Base-by-base conservation (phyloP, 1,284 basidiomycete genomes). In the Rhodofomes roseus region DNA sequence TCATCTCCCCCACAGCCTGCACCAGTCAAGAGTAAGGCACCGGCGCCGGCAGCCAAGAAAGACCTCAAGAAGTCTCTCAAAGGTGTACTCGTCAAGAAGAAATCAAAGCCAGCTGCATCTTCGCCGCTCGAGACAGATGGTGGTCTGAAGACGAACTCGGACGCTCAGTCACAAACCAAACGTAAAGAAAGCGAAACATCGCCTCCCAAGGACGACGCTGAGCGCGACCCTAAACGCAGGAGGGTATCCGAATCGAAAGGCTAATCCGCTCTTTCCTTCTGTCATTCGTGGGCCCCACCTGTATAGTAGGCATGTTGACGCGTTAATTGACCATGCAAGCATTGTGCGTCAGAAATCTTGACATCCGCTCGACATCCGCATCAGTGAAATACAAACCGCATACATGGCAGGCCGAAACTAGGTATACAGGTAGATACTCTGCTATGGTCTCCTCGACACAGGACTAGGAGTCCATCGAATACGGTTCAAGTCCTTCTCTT, bases 31-130 rank as follows among this genome's bases (percentile, higher is more conserved):
- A 62, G 65, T 29, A 79, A 72, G 73, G 59, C 71, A 72, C 27
- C 65, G 73, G 34, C 69, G 20, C 57, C 69, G n/a, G 55, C 68
- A 31, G 63, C 64, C 29, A 80, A 81, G 71, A 90, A 84, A 69
- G 83, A 87, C 41, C 63, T 68, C 23, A 89, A 89, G 71, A 84
- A 81, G 64, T 70, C 78, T 7, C 75, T 92, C 46, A 92, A 90
- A 70, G 90, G 90, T 40, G 86, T 91, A 11, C 75, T 92, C n/a
- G 83, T 91, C 53, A 92, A 90, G 76, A 90, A 87, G 73, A 90
- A 85, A 70, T 62, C 75, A 16, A 88, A 85, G 66, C 58, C 77
- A 29, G 55, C 68, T 31, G 59, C 64, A 31, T 58, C 63, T 52
- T 63, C 71, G 22, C 53, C 68, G 44, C 46, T 64, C 52, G 34